phyloP scores from a whole-genome alignment of 2,329 filamentous ascomycete species.

The Aspergillus sp. region DNA sequence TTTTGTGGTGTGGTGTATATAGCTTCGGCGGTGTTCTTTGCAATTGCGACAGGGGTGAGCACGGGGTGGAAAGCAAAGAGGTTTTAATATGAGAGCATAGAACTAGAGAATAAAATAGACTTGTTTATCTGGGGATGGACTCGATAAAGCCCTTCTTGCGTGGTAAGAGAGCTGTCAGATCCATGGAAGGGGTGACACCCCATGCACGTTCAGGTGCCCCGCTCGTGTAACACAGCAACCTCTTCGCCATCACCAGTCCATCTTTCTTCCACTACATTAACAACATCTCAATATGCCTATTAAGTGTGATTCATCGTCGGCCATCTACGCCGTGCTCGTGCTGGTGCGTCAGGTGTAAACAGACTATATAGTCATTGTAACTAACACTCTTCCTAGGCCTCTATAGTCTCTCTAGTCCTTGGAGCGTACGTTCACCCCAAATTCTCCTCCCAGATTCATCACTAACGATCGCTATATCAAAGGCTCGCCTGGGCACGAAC shows the following conservation, averaged over 20 bases:
- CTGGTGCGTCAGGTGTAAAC: background rate
- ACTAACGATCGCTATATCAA: background rate
- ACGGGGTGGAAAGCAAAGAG: constrained; percentile 20
- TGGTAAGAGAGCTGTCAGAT: too few species aligned
- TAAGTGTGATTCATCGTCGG: background rate
- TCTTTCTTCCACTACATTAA: background rate
- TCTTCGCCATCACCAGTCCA: background rate
- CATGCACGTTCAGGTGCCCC: too few species aligned
- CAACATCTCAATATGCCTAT: background rate
- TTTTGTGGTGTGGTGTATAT: constrained; percentile 27
- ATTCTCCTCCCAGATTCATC: background rate
- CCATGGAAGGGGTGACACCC: background rate
- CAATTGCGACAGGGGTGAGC: constrained; percentile 22
- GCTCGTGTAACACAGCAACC: too few species aligned
- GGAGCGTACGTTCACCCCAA: constrained; percentile 1
- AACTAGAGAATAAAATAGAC: too few species aligned
- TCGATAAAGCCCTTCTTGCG: too few species aligned
- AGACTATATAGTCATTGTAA: background rate
- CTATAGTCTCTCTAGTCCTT: background rate
- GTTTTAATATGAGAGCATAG: constrained; percentile 10
- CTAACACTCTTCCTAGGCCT: background rate
- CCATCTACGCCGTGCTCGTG: background rate
- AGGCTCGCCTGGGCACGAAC: constrained; percentile 31
- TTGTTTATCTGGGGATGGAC: too few species aligned
- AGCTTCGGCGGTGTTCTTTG: constrained; percentile 23